Evolutionary conservation across 345 rosid genomes (phyloP).

Genomic region (Raphanus sativus): DNA sequence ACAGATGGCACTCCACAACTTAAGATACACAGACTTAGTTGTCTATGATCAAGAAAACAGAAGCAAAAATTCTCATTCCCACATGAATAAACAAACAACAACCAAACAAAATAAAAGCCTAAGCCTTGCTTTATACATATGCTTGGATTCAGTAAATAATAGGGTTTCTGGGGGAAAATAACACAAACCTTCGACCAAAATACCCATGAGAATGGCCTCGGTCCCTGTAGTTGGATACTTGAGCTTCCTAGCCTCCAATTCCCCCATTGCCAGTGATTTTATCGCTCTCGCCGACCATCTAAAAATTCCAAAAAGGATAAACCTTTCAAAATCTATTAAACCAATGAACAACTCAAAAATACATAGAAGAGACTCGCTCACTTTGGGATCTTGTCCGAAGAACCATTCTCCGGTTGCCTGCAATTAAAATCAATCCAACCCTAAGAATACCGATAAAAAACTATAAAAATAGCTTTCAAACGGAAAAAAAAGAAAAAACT

Average conservation of each 20-base stretch:
- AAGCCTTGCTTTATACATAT: background rate
- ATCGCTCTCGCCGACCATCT: slow-evolving; percentile 96
- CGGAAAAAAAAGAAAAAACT: background rate
- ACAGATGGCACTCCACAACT: background rate
- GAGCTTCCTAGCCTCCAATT: slow-evolving; percentile 88
- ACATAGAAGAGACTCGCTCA: slow-evolving; percentile 52
- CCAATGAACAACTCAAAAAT: background rate
- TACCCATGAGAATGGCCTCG: slow-evolving; percentile 86
- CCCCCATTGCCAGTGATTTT: slow-evolving; percentile 76
- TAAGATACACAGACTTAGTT: background rate
- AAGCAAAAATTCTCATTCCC: background rate
- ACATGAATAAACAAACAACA: background rate
- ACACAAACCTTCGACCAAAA: slow-evolving; percentile 80
- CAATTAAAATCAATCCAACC: slow-evolving; percentile 21
- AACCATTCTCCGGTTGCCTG: slow-evolving; percentile 58
- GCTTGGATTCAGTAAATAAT: background rate
- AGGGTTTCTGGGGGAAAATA: too few relatives aligned
- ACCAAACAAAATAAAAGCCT: background rate
- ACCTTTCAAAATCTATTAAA: background rate
- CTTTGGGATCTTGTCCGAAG: slow-evolving; percentile 62
- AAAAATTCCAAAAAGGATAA: slow-evolving; percentile 14
- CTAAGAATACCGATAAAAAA: slow-evolving; percentile 11
- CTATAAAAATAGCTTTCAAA: background rate
- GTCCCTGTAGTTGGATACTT: slow-evolving; percentile 81
- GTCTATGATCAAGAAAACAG: background rate